These are phyloP conservation scores for Sordariomycetes sp. DNA, from an alignment of 2,329 filamentous ascomycete species.

Conservation along the genomic window DNA sequence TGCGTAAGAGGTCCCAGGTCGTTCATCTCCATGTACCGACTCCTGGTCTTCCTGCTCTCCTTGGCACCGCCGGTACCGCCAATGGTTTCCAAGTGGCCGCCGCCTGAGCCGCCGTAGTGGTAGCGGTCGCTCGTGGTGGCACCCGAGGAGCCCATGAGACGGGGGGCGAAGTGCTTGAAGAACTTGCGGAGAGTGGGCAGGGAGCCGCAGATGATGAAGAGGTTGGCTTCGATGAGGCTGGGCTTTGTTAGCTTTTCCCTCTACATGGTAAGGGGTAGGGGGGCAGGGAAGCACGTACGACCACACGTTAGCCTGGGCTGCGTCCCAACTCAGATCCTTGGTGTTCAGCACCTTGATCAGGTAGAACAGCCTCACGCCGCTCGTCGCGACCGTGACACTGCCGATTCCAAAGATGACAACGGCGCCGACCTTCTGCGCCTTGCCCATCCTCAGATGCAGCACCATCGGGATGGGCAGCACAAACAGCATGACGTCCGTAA, in stretches of 20 bases:
- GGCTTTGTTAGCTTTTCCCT: not conserved
- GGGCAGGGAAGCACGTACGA: constrained; percentile 14
- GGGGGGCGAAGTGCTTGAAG: constrained; percentile 20
- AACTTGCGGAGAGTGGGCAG: constrained; percentile 27
- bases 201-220: constrained; percentile 29
- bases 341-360: constrained; percentile 14
- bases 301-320: constrained; percentile 17
- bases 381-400: constrained; percentile 21
- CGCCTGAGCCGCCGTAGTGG: constrained; percentile 1
- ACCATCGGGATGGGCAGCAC: constrained; percentile 35
- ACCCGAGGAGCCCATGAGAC: constrained; percentile 9
- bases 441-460: constrained; percentile 29
- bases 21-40: constrained; percentile 7
- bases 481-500: constrained; percentile 37
- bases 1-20: not conserved
- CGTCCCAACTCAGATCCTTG: constrained; percentile 18
- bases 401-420: constrained; percentile 33
- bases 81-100: not conserved
- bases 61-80: constrained; percentile 4
- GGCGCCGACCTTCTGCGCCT: constrained; percentile 33
- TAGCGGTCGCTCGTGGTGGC: constrained; percentile 1
- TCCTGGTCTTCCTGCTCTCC: constrained; percentile 7
- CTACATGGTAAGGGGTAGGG: not conserved
- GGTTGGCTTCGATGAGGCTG: constrained; percentile 26
- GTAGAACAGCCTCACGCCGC: constrained; percentile 15